phyloP scores from a whole-genome alignment of 2,329 filamentous ascomycete genomes.

The Fusarium succisae region DNA sequence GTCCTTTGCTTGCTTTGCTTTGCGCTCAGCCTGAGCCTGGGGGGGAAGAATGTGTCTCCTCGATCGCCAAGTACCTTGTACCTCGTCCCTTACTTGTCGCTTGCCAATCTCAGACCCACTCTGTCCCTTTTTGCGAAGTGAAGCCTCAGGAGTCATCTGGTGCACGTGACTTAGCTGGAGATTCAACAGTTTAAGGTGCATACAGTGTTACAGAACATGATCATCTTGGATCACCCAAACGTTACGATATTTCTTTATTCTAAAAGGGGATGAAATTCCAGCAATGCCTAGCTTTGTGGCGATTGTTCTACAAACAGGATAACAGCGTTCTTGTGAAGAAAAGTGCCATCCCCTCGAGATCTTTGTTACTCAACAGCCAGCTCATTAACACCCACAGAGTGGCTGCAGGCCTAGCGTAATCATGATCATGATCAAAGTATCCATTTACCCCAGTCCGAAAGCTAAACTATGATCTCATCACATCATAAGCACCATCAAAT shows the following conservation, averaged over 20 bases:
- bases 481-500: background rate
- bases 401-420: conserved; percentile 32
- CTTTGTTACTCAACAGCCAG: background rate
- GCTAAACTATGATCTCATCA: conserved; percentile 4
- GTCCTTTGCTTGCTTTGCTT: conserved; percentile 24
- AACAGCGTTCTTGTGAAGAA: background rate
- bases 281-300: too few relatives aligned
- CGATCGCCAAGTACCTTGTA: conserved; percentile 45
- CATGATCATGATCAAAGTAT: conserved; percentile 10
- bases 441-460: background rate
- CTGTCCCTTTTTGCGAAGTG: conserved; percentile 38
- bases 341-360: background rate
- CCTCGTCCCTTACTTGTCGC: conserved; percentile 36
- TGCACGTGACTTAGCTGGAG: conserved; percentile 45
- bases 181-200: background rate
- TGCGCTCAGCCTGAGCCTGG: conserved; percentile 33
- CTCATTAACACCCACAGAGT: background rate
- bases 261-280: background rate
- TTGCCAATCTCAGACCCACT: conserved; percentile 40
- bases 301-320: background rate
- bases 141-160: conserved; percentile 39
- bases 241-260: background rate
- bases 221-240: background rate
- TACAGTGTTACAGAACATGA: background rate
- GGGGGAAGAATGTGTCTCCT: conserved; percentile 53